phyloP scores from a whole-genome alignment of 805 yeast genomes.

The Ogataea ramenticola region DNA sequence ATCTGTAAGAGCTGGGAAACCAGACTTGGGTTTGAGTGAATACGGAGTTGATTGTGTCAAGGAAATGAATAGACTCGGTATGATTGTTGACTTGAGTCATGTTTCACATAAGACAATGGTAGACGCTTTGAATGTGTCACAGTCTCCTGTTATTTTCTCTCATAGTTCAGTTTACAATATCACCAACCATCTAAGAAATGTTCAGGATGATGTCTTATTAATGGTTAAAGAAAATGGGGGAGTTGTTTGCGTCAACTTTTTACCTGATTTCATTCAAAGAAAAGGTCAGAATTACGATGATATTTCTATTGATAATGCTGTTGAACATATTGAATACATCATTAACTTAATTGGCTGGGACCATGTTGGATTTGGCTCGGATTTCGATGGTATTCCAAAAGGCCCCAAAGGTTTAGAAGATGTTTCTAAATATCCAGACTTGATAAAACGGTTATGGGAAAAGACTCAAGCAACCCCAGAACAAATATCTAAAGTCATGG shows the following conservation, averaged over 20 bases:
- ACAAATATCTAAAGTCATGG: slow-evolving; percentile 36
- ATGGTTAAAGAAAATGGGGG: slow-evolving; percentile 35
- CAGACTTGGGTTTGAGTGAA: slow-evolving; percentile 37
- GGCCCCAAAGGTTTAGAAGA: slow-evolving; percentile 45
- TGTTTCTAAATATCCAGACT: slow-evolving; percentile 47
- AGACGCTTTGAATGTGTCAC: slow-evolving; percentile 32
- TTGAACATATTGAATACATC: slow-evolving; percentile 35
- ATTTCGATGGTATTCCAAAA: slow-evolving; percentile 44
- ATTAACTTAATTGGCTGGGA: slow-evolving; percentile 42
- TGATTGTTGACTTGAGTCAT: slow-evolving; percentile 46
- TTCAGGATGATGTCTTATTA: slow-evolving; percentile 37
- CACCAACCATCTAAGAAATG: slow-evolving; percentile 39
- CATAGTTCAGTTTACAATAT: slow-evolving; percentile 39
- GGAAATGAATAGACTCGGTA: slow-evolving; percentile 47
- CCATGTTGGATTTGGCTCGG: slow-evolving; percentile 45
- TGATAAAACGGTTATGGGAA: slow-evolving; percentile 30
- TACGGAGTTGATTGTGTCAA: slow-evolving; percentile 33
- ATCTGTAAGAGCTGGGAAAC: slow-evolving; percentile 34
- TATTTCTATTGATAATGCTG: slow-evolving; percentile 41
- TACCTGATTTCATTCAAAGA: slow-evolving; percentile 29
- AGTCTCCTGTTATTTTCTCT: slow-evolving; percentile 42
- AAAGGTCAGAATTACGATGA: slow-evolving; percentile 6
- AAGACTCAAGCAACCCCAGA: slow-evolving; percentile 32
- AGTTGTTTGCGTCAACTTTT: slow-evolving; percentile 41
- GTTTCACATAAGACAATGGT: slow-evolving; percentile 41